Evolutionary conservation across 2,329 filamentous ascomycete species (phyloP).

Genomic region (Alternaria metachromatica): DNA sequence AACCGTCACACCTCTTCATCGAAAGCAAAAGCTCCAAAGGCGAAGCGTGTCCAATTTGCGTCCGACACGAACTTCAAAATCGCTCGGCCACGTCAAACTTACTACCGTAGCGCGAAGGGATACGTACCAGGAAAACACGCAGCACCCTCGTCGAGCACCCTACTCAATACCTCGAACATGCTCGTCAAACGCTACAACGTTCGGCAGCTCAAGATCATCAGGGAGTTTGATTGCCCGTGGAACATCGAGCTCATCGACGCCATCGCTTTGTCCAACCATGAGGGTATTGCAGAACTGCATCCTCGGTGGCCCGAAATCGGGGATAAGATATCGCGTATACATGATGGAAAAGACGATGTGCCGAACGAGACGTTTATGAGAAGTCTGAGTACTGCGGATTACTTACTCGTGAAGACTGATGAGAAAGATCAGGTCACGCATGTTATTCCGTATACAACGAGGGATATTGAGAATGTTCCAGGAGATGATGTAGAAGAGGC

Average conservation of each 20-base stretch:
- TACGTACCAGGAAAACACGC: not conserved
- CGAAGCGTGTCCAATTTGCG: not conserved
- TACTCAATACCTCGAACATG: not conserved
- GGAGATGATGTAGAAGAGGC: not conserved
- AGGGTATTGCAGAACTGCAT: not conserved
- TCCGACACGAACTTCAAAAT: not conserved
- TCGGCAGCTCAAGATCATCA: not conserved
- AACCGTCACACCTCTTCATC: fast-evolving
- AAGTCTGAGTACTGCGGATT: not conserved
- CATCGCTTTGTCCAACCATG: not conserved
- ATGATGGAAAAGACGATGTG: not conserved
- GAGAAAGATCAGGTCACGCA: not conserved
- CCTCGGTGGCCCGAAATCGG: not conserved
- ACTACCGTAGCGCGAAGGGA: not conserved
- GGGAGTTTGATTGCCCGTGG: not conserved
- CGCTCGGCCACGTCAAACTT: fast-evolving
- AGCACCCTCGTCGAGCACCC: not conserved
- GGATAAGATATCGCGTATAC: not conserved
- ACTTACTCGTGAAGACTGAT: not conserved
- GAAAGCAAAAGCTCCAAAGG: not conserved
- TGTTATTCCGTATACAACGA: not conserved
- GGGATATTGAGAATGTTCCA: not conserved
- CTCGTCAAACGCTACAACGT: not conserved
- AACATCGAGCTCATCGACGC: not conserved
- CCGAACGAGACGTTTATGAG: not conserved